Evolutionary conservation across 495 filamentous ascomycete species (phyloP), one percentile per base, ranked within the genome.

Genomic region (Xylaria curta): DNA sequence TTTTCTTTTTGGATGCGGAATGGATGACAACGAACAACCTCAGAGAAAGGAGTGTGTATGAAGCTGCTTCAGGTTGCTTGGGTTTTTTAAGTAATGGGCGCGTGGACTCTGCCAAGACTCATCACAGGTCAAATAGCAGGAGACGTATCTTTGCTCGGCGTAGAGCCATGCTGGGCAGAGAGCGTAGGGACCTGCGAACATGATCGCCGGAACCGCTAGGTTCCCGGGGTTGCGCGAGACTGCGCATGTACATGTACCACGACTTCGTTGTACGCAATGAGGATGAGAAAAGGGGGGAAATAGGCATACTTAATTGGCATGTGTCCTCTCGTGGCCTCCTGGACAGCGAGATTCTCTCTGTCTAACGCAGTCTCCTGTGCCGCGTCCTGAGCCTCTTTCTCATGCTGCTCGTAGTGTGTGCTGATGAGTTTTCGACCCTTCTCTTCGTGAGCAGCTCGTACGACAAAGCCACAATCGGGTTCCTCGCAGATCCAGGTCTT

Each of bases 401-500:
- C 87, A 81, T 96, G 93, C 54, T 86, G 83, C 40, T 86, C 78
- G 46, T 89, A 89, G 76, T 97, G 93, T 44, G 87, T 81, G 49
- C 84, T 80, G 54, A 95, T 91, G 21, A 88, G 79, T 24, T 85
- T 81, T 76, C 90, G 87, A 33, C 88, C 88, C 3, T 84, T 81
- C 44, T 86, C 81, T 15, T 86, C 84, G 58, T 88, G 87, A 28
- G 88, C 89, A 36, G 84, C 86, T 74, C 88, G 85, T 28, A 93
- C 86, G 40, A 89, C 82, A 67, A 90, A 88, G 36, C 78, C 77
- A 78, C 93, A 97, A 36, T 87, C 91, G 44, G 89, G 87, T 68
- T 92, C 86, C 38, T 87, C 86, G 76, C 93, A 97, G 13, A 81
- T 82, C 92, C 92, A 95, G 1, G 87, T 87, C 59, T 91, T 89